A percentile compares a stretch with the other conserved stretches of the same genome.
These are phyloP conservation scores for Penicillium silybi DNA, from an alignment of 495 filamentous ascomycete genomes.

Conservation along the genomic window DNA sequence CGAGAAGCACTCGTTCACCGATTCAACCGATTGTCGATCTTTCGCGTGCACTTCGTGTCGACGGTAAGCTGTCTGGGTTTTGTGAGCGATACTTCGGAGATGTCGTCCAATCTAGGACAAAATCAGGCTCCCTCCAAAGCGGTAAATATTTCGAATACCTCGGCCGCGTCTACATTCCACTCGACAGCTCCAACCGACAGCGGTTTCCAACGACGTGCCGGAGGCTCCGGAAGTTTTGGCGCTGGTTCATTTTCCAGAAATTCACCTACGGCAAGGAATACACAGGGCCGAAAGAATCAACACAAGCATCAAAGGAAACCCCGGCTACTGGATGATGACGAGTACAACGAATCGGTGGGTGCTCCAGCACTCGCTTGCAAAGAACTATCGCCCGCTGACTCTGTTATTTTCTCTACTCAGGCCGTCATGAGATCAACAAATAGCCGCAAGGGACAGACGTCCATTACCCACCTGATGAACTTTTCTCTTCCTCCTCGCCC, in stretches of 20 bases:
- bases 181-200: conserved; percentile 32
- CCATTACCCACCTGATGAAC: conserved; percentile 95
- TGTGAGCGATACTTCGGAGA: conserved; percentile 22
- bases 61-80: neutral
- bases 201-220: conserved; percentile 58
- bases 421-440: conserved; percentile 77
- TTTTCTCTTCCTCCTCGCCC: conserved; percentile 79
- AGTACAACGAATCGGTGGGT: conserved; percentile 74
- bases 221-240: conserved; percentile 61
- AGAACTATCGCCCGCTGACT: conserved; percentile 15
- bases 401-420: conserved; percentile 28
- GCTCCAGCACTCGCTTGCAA: neutral
- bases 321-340: conserved; percentile 67
- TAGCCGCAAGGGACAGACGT: conserved; percentile 87
- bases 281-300: conserved; percentile 69
- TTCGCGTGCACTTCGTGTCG: neutral
- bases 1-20: neutral
- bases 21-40: neutral
- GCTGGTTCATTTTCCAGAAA: conserved; percentile 54
- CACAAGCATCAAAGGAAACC: conserved; percentile 60
- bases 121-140: conserved; percentile 42
- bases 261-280: conserved; percentile 58
- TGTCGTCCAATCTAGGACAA: conserved; percentile 49
- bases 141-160: conserved; percentile 37
- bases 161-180: conserved; percentile 38